Evolutionary conservation across 805 yeast genomes (phyloP).

Genomic region (Cyberlindnera xishuangbannaensis): DNA sequence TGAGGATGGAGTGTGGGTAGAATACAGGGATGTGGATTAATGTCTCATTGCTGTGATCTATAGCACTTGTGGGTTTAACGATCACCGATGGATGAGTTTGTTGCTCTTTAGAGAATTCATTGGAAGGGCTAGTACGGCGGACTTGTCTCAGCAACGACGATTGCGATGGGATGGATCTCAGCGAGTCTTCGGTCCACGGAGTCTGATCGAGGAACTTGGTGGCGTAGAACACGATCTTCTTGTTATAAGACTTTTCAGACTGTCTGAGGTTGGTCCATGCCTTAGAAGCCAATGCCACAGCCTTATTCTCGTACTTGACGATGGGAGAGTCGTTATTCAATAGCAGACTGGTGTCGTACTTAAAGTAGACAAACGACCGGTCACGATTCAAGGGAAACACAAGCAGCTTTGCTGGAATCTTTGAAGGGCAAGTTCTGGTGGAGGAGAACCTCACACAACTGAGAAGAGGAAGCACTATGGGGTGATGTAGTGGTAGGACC

Average conservation of each 20-base stretch:
- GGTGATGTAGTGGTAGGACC: no score
- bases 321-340: slow-evolving; percentile 32
- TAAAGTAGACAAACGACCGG: slow-evolving; percentile 62
- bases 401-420: slow-evolving; percentile 60
- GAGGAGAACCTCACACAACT: no score
- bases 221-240: slow-evolving; percentile 49
- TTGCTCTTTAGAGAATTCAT: no score
- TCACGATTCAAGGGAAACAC: slow-evolving; percentile 66
- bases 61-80: slow-evolving; percentile 10
- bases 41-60: slow-evolving; percentile 13
- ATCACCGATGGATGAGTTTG: no score
- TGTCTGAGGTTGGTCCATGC: slow-evolving; percentile 58
- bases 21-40: slow-evolving; percentile 37
- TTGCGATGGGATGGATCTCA: slow-evolving; percentile 71
- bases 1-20: slow-evolving; percentile 40
- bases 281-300: slow-evolving; percentile 43
- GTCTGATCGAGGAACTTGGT: slow-evolving; percentile 51
- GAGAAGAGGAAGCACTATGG: no score
- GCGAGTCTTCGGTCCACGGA: slow-evolving; percentile 76
- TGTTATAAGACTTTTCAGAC: slow-evolving; percentile 53
- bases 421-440: no score
- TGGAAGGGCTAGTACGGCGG: slow-evolving; percentile 9
- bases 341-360: slow-evolving; percentile 39
- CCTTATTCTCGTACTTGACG: slow-evolving; percentile 35
- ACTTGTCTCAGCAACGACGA: slow-evolving; percentile 40